Base-by-base conservation (phyloP, 306 rosid genomes). In the Sphenostylis stenocarpa region DNA sequence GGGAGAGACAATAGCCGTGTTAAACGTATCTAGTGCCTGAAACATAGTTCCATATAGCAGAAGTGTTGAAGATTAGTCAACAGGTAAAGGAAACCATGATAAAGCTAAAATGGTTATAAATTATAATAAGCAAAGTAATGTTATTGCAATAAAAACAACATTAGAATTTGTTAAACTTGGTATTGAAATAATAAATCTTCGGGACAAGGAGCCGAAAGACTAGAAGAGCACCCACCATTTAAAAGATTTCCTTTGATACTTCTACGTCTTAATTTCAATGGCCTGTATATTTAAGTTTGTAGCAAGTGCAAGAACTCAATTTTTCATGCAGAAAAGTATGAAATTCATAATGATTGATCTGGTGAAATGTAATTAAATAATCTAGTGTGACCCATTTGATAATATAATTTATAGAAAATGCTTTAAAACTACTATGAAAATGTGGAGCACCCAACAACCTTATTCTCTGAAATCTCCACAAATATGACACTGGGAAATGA, bases 21-120 rank as follows among this genome's bases (percentile, higher is more conserved):
- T 62, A 28, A 62, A 62, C 10, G 47, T 62, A 62, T 91, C 95
- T 85, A 91, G 82, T 9, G 95, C 97, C 97, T 91, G 90, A 82
- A 79, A 82, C 70, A 64, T 19, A 66, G 65, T 63, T 39, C 20
- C 43, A 16, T 60, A 29, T 10, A 29, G 21, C 13, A 29, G 15
- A 31, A 60, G 7, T 60, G 14, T 15, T 7, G 13, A 60, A 60
- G 21, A 60, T 16, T 7, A 60, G 67, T 29, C n/a, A 60, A 60
- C 7, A 51, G 26, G 14, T 49, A 36, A 44, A 29, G 60, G 44
- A 63, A 72, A 41, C 51, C 41, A 52, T 29, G 67, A 72, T 51
- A 63, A n/a, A 38, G 11, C 49, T n/a, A 21, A 21, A 33, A 47
- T 60, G 58, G 23, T 15, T 34, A n/a, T n/a, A n/a, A n/a, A n/a